These are phyloP conservation scores for Aristolochia californica DNA, from an alignment of 164 flowering plant species.

Conservation along the genomic window DNA sequence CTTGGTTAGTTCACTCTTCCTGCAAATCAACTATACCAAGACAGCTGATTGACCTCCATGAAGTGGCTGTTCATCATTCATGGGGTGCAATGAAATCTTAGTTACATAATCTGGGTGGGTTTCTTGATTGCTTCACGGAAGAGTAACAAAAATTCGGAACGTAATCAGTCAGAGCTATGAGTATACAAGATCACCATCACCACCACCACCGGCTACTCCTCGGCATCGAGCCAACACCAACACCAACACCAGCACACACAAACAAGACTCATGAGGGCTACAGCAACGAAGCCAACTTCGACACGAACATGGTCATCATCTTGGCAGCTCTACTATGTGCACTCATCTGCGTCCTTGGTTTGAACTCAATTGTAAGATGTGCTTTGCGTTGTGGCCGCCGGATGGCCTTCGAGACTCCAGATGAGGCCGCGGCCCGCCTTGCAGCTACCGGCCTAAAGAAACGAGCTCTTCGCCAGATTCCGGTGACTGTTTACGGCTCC, in stretches of 20 bases:
- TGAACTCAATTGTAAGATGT: conserved; percentile 56
- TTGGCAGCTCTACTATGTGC: conserved; percentile 61
- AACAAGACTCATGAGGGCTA: conserved; percentile 14
- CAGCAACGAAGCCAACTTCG: conserved; percentile 38
- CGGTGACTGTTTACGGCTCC: conserved; percentile 47
- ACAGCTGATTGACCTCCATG: too few species aligned
- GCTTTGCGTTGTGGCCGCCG: conserved; percentile 38
- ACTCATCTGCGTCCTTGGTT: conserved; percentile 52
- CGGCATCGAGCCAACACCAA: conserved; percentile 1
- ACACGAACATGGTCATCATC: conserved; percentile 74
- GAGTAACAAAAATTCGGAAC: too few species aligned
- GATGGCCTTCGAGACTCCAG: conserved; percentile 23
- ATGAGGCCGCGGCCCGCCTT: conserved; percentile 18
- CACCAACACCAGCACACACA: too few species aligned
- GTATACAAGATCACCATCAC: not conserved
- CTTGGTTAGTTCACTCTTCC: too few species aligned
- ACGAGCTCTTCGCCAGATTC: conserved; percentile 35
- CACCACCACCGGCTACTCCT: conserved; percentile 14
- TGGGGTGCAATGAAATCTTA: too few species aligned
- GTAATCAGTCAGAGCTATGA: too few species aligned
- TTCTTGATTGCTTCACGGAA: too few species aligned
- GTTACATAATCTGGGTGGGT: too few species aligned
- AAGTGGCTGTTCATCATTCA: too few species aligned
- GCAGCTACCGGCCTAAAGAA: conserved; percentile 47
- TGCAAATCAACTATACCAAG: too few species aligned